These are phyloP conservation scores for Talaromyces amestolkiae DNA, from an alignment of 2,329 filamentous ascomycete genomes.

Conservation along the genomic window DNA sequence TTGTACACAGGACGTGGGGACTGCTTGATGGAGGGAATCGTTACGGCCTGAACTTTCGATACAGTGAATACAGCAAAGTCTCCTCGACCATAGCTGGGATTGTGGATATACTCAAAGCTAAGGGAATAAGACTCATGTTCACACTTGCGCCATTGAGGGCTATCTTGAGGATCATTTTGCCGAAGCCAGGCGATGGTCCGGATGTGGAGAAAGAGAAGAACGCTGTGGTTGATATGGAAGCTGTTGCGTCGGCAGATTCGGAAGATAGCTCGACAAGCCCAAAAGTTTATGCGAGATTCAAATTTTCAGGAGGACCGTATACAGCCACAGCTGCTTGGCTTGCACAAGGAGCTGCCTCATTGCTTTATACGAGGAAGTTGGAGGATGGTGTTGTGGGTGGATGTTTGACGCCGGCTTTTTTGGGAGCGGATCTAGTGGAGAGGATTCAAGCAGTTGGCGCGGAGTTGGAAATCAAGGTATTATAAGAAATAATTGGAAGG, in stretches of 20 bases:
- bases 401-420: conserved; percentile 1
- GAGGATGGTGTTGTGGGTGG: neutral
- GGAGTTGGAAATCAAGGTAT: neutral
- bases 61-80: neutral
- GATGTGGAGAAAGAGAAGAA: conserved; percentile 6
- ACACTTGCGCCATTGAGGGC: neutral
- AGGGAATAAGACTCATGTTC: neutral
- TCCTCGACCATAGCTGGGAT: neutral
- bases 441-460: neutral
- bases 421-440: neutral
- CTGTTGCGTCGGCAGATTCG: neutral
- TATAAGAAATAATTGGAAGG: neutral
- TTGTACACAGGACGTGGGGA: conserved; percentile 3
- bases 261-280: neutral
- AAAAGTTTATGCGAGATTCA: neutral
- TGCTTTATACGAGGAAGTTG: neutral
- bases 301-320: neutral
- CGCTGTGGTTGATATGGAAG: neutral
- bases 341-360: neutral
- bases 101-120: neutral
- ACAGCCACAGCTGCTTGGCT: conserved; percentile 1
- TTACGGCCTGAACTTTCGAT: neutral
- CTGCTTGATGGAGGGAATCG: neutral
- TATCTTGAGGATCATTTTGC: neutral
- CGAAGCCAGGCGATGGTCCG: neutral